Conservation (phyloP, 495 filamentous ascomycete genomes). For the Sabuloglossum arenarium region DNA sequence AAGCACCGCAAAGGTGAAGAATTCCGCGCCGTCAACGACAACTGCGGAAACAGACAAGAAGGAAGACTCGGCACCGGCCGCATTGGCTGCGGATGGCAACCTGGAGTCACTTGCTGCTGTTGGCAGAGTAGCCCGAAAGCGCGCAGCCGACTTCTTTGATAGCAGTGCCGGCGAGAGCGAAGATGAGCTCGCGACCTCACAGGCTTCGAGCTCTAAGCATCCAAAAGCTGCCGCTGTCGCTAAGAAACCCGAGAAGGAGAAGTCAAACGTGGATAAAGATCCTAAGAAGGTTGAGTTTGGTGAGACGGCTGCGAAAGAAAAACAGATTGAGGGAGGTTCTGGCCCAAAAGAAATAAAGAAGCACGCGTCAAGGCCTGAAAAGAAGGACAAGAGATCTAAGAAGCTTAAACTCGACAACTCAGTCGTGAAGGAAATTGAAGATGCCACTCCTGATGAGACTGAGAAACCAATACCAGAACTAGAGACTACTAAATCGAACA, state of each 20-base stretch:
- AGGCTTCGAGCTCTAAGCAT: background rate
- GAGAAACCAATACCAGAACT: background rate
- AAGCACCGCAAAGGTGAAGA: background rate
- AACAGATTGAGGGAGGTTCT: background rate
- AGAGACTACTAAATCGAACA: background rate
- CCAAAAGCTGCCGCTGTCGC: constrained; percentile 5
- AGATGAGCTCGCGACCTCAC: constrained; percentile 15
- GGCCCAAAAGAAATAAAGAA: background rate
- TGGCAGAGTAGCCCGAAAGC: constrained; percentile 25
- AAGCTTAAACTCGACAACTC: background rate
- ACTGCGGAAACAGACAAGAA: constrained; percentile 7
- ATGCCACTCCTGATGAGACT: background rate
- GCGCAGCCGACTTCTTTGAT: constrained; percentile 28
- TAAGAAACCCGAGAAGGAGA: constrained; percentile 9
- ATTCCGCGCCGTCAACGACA: background rate
- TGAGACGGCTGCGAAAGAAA: background rate
- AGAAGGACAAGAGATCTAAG: background rate
- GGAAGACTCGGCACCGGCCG: background rate
- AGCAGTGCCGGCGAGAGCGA: constrained; percentile 20
- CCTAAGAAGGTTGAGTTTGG: constrained; percentile 1
- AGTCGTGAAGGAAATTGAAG: constrained; percentile 5
- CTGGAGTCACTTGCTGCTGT: constrained; percentile 1
- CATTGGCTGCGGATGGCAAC: constrained; percentile 5
- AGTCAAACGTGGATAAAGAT: background rate
- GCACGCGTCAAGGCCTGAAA: background rate